Conservation (phyloP, 495 filamentous ascomycete genomes). For the Neurospora terricola region DNA sequence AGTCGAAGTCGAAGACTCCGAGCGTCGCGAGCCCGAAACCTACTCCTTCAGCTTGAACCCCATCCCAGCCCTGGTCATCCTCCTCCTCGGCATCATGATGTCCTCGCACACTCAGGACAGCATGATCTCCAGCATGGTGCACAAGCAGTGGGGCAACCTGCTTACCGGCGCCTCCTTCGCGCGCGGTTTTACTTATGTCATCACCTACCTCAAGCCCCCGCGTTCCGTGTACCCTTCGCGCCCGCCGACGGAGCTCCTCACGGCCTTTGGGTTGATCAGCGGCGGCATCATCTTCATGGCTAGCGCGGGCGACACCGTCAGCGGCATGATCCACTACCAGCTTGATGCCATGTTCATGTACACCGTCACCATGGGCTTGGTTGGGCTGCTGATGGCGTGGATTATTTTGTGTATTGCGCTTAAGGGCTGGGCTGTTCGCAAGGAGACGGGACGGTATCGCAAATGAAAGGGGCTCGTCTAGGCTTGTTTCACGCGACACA, state of each 20-base stretch:
- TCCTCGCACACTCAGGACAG: constrained; percentile 77
- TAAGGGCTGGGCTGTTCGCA: constrained; percentile 77
- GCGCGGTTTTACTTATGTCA: constrained; percentile 67
- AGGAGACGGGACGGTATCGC: constrained; percentile 29
- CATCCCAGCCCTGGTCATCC: constrained; percentile 74
- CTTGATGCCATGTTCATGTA: constrained; percentile 86
- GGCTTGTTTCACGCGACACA: neutral
- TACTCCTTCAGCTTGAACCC: constrained; percentile 80
- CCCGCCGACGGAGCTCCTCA: constrained; percentile 82
- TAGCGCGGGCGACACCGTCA: constrained; percentile 67
- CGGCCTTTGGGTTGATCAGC: constrained; percentile 75
- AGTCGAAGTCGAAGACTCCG: constrained; percentile 32
- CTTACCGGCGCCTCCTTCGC: constrained; percentile 73
- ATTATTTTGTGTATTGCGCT: constrained; percentile 67
- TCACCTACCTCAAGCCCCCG: constrained; percentile 74
- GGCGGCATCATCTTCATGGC: constrained; percentile 92
- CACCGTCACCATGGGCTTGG: constrained; percentile 78
- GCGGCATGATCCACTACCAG: constrained; percentile 63
- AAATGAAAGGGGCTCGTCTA: neutral
- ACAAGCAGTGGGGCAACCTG: constrained; percentile 88
- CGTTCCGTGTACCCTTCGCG: constrained; percentile 73
- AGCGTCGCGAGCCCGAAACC: constrained; percentile 48
- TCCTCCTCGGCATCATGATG: constrained; percentile 91
- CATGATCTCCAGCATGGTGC: constrained; percentile 83
- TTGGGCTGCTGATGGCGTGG: constrained; percentile 80